phyloP scores from a whole-genome alignment of 1,139 yeast genomes.

The Yamadazyma siamensis region DNA sequence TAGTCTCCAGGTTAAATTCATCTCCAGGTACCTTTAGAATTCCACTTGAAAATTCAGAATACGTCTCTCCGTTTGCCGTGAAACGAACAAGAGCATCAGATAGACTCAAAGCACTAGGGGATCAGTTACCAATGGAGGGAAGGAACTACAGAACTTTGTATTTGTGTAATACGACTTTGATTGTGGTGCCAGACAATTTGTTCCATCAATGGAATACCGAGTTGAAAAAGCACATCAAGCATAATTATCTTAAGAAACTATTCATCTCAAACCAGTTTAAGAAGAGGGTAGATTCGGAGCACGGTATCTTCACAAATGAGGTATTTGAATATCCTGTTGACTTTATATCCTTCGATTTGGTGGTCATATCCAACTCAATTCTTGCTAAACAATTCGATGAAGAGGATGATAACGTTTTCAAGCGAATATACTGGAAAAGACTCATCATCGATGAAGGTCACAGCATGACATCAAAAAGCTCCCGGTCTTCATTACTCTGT shows the following conservation, averaged over 20 bases:
- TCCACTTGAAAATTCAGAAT: constrained; percentile 20
- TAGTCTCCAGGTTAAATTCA: constrained; percentile 29
- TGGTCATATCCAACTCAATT: constrained; percentile 48
- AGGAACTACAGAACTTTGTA: constrained; percentile 23
- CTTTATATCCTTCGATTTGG: constrained; percentile 45
- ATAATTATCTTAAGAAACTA: constrained; percentile 30
- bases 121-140: constrained; percentile 18
- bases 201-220: constrained; percentile 66
- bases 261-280: constrained; percentile 34
- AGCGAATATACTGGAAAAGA: constrained; percentile 59
- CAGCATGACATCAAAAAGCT: constrained; percentile 49
- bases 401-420: constrained; percentile 29
- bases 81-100: constrained; percentile 17
- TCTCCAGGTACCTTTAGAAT: constrained; percentile 46
- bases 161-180: constrained; percentile 52
- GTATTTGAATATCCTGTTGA: constrained; percentile 27
- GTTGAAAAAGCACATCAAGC: constrained; percentile 49
- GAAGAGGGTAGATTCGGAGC: constrained; percentile 11
- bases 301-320: constrained; percentile 17
- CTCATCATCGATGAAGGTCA: constrained; percentile 76
- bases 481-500: constrained; percentile 50
- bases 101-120: constrained; percentile 11
- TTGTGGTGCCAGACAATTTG: constrained; percentile 65
- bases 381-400: constrained; percentile 37
- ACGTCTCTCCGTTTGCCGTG: constrained; percentile 18